These are phyloP conservation scores for Alternaria burnsii DNA, from an alignment of 2,329 filamentous ascomycete species.

Conservation along the genomic window DNA sequence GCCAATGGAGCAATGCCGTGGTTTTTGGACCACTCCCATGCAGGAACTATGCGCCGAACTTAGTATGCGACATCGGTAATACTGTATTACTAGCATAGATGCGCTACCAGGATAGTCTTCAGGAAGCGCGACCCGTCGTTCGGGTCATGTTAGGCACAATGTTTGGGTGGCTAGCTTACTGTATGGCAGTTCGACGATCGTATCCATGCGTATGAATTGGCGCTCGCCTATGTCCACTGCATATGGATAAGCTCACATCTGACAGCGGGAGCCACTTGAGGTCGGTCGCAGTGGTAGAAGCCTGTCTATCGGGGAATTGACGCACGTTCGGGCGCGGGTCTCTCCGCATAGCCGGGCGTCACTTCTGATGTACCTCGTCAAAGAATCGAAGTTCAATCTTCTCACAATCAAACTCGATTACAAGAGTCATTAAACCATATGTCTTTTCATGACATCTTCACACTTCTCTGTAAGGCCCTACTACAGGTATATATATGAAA, in stretches of 20 bases:
- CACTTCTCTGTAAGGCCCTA: neutral
- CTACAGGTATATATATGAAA: neutral
- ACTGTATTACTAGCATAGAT: slow-evolving; percentile 16
- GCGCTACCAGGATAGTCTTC: slow-evolving; percentile 6
- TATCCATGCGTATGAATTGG: neutral
- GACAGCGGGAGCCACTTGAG: slow-evolving; percentile 14
- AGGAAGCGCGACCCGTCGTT: slow-evolving; percentile 6
- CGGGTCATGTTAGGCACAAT: slow-evolving; percentile 1
- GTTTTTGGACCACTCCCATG: slow-evolving; percentile 20
- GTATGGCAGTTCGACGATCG: slow-evolving; percentile 11
- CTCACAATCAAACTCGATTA: neutral
- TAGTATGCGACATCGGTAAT: slow-evolving; percentile 22
- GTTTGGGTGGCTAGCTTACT: slow-evolving; percentile 2
- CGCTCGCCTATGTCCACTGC: slow-evolving; percentile 7
- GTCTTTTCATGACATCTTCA: neutral
- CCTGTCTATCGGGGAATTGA: slow-evolving; percentile 7
- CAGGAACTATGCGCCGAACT: slow-evolving; percentile 43
- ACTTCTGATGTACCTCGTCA: neutral
- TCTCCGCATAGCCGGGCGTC: neutral
- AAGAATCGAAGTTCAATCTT: neutral
- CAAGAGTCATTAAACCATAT: neutral
- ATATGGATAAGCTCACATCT: slow-evolving; percentile 10
- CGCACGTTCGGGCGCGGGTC: neutral
- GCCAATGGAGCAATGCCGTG: slow-evolving; percentile 10
- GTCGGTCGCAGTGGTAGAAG: slow-evolving; percentile 1